Percentiles rank a stretch among this genome's conserved stretches.
These are phyloP conservation scores for Blumeria hordei DNA, from an alignment of 2,329 filamentous ascomycete species.

Conservation along the genomic window DNA sequence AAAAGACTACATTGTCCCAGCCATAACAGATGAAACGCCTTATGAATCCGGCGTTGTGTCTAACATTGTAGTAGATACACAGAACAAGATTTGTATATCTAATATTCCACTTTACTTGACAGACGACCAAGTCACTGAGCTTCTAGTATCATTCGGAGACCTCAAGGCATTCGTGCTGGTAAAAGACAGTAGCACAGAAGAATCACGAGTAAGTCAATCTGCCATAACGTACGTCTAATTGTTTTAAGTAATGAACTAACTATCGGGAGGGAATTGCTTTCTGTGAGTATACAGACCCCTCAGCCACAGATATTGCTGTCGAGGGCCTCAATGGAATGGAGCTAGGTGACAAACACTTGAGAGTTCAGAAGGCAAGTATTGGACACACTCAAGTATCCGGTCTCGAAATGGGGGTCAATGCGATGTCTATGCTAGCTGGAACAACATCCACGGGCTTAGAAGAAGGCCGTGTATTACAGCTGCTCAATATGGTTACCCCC, in stretches of 20 bases:
- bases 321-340: conserved; percentile 86
- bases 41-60: conserved; percentile 58
- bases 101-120: conserved; percentile 73
- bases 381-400: conserved; percentile 82
- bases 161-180: conserved; percentile 80
- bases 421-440: conserved; percentile 91
- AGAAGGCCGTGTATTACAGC: conserved; percentile 61
- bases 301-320: conserved; percentile 59
- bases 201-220: conserved; percentile 47
- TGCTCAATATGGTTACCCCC: conserved; percentile 95
- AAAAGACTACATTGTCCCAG: conserved; percentile 91
- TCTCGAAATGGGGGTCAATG: conserved; percentile 86
- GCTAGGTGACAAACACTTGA: conserved; percentile 64
- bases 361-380: conserved; percentile 71
- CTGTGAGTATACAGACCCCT: conserved; percentile 70
- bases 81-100: conserved; percentile 82
- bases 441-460: conserved; percentile 61
- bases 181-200: conserved; percentile 63
- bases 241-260: neutral
- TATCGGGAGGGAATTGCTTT: conserved; percentile 63
- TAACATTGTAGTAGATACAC: conserved; percentile 64
- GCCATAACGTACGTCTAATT: neutral
- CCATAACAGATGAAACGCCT: conserved; percentile 45
- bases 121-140: conserved; percentile 77
- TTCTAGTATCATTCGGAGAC: conserved; percentile 75